Base-by-base conservation (phyloP, 2,329 filamentous ascomycete species). In the Xylariales sp. region DNA sequence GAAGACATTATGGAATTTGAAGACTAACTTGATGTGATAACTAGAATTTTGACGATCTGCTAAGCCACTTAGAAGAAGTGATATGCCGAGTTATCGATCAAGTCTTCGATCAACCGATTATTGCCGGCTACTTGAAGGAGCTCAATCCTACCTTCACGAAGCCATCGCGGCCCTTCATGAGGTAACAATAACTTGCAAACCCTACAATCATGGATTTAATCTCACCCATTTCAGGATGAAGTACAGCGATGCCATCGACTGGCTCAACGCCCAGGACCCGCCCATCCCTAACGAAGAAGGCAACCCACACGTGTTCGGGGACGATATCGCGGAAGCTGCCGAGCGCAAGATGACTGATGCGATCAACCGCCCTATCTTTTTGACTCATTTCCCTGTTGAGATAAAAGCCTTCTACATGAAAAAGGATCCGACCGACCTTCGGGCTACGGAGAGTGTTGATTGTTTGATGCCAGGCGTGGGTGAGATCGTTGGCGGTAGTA, bases 371-470 rank as follows among this genome's bases (percentile, higher is more conserved):
- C 93, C 93, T 47, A 95, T 98, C 65, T 88, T 97, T 73, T 76
- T 97, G 31, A 97, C 91, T 3, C 91, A 97, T 69, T 98, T 98
- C 80, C 93, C 93, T 15, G 83, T 83, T 45, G 88, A 91, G 70
- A 95, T 98, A 76, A 98, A 98, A 76, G 86, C 93, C 1, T 98
- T 98, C 66, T 98, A 98, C 77, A 98, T 98, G 93, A 84, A 90
- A 68, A 90, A 85, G 68, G 93, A 91, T 55, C 72, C 75, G 31
- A 67, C 76, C 21, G 93, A 98, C 60, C 70, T 67, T 21, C 79
- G 90, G 19, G 88, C 96, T 20, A 98, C 93, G 0, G 91, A 98
- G 74, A 88, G 82, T 47, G 91, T 97, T 11, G 93, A 98, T 58
- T 72, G 75, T 38, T 62, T 84, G 51, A 78, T 98, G 89, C 93